These are phyloP conservation scores for Clarkia xantiana DNA, from an alignment of 345 rosid genomes.

Conservation along the genomic window DNA sequence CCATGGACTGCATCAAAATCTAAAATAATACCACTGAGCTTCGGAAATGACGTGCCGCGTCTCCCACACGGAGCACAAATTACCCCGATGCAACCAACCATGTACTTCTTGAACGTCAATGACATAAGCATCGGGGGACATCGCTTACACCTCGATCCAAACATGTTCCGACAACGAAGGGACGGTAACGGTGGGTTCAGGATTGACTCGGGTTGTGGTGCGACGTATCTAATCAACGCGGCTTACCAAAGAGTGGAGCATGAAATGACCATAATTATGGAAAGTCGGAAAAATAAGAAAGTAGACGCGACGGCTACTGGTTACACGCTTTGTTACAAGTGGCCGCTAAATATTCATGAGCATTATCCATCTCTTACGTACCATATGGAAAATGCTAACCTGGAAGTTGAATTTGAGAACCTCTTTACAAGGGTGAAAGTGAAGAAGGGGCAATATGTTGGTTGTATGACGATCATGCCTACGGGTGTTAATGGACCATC, in stretches of 20 bases:
- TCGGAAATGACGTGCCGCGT: background rate
- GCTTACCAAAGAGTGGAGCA: background rate
- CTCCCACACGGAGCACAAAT: background rate
- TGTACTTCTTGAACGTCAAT: background rate
- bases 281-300: too few species aligned
- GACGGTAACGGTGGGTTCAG: conserved; percentile 3
- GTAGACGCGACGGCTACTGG: background rate
- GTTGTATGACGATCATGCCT: background rate
- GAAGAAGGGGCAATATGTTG: background rate
- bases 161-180: background rate
- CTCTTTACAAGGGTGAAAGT: background rate
- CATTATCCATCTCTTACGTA: background rate
- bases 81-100: background rate
- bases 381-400: background rate
- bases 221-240: background rate
- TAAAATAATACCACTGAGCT: too few species aligned
- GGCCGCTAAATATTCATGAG: background rate
- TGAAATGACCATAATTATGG: too few species aligned
- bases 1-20: background rate
- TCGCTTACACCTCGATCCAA: background rate
- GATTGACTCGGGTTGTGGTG: conserved; percentile 5
- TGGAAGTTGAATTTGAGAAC: background rate
- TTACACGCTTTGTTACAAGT: conserved; percentile 1
- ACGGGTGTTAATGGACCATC: background rate
- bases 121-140: background rate